phyloP scores from a whole-genome alignment of 768 basidiomycete species.

The Scleroderma citrinum region DNA sequence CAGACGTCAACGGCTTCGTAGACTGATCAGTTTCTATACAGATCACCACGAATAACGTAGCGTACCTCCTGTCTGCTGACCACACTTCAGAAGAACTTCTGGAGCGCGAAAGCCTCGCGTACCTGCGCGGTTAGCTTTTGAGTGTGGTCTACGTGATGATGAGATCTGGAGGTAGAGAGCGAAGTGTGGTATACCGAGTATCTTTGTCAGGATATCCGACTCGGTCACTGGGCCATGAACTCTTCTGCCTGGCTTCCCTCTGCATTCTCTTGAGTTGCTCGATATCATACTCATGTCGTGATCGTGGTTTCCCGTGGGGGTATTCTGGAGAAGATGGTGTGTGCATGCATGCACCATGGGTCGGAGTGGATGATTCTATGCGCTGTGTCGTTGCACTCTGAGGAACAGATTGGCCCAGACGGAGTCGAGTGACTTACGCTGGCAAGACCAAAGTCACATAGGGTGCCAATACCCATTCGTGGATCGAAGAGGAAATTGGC shows the following conservation, averaged over 20 bases:
- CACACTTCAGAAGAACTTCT: slow-evolving; percentile 92
- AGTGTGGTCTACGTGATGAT: slow-evolving; percentile 50
- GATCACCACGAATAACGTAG: slow-evolving; percentile 5
- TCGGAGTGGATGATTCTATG: slow-evolving; percentile 41
- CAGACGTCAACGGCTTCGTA: slow-evolving; percentile 88
- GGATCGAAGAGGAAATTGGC: slow-evolving; percentile 96
- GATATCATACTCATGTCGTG: slow-evolving; percentile 40
- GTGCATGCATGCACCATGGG: slow-evolving; percentile 69
- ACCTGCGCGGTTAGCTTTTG: slow-evolving; percentile 94
- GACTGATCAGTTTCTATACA: slow-evolving; percentile 7
- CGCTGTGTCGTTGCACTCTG: slow-evolving; percentile 37
- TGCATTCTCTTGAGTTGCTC: slow-evolving; percentile 52
- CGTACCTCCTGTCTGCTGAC: slow-evolving; percentile 86
- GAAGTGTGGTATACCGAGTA: slow-evolving; percentile 42
- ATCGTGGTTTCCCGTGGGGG: slow-evolving; percentile 63
- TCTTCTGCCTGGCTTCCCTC: slow-evolving; percentile 52
- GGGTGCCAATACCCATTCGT: slow-evolving; percentile 70
- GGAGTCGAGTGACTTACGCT: slow-evolving; percentile 50
- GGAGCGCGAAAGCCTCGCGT: slow-evolving; percentile 96
- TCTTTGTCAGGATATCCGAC: slow-evolving; percentile 80
- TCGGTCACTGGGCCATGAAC: slow-evolving; percentile 50
- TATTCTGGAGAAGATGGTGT: slow-evolving; percentile 51
- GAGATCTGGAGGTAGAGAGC: background rate
- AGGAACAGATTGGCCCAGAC: background rate
- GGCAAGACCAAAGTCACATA: slow-evolving; percentile 95